Evolutionary conservation across 2,329 filamentous ascomycete species (phyloP).

Genomic region (Sclerotinia glacialis): DNA sequence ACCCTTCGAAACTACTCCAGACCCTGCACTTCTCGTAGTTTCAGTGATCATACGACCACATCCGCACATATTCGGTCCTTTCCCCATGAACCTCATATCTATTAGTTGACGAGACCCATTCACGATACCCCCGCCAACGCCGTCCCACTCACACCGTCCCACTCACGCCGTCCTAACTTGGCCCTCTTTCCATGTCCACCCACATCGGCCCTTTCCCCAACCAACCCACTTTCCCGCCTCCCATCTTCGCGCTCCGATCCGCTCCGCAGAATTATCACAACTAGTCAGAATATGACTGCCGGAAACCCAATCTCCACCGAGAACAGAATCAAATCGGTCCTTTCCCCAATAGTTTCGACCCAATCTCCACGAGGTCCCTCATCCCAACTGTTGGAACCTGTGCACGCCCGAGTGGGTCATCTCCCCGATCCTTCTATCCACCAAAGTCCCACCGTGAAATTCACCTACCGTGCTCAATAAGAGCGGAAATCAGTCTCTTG

Average conservation of each 20-base stretch:
- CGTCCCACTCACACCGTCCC: not conserved
- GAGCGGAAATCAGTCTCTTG: not conserved
- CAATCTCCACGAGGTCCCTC: not conserved
- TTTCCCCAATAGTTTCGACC: not conserved
- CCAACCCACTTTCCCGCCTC: not conserved
- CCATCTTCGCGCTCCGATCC: not conserved
- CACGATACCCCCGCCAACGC: not conserved
- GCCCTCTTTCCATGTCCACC: not conserved
- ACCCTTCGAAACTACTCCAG: not conserved
- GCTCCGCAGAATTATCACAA: not conserved
- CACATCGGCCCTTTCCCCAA: not conserved
- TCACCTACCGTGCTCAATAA: not conserved
- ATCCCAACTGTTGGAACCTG: not conserved
- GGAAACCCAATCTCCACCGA: not conserved
- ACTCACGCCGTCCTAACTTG: not conserved
- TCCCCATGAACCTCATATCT: conserved; percentile 2
- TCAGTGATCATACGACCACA: not conserved
- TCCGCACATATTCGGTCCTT: conserved; percentile 7
- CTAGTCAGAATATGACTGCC: not conserved
- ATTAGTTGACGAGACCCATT: not conserved
- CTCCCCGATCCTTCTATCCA: not conserved
- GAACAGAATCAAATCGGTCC: not conserved
- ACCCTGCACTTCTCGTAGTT: not conserved
- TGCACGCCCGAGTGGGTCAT: conserved; percentile 4
- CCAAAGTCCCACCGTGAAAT: not conserved